Evolutionary conservation across 331 rosid species (phyloP), one percentile per base, ranked within the genome.

Genomic region (Arachis monticola): DNA sequence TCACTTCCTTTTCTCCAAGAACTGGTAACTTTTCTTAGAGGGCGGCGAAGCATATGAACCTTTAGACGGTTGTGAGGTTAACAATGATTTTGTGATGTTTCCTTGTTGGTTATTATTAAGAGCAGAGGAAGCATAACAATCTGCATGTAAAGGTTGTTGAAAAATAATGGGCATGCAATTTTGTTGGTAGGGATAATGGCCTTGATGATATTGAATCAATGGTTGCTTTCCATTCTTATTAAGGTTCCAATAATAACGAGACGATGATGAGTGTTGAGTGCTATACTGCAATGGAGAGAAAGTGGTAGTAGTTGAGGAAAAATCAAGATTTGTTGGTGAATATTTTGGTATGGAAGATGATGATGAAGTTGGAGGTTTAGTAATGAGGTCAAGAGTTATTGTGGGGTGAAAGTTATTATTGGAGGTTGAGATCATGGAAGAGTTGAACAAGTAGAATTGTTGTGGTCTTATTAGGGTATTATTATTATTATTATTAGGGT

Each of bases 311-410:
- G 61, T 69, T 2, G 80, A 79, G 30, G 88, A 10, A 47, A 14
- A 51, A 47, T 10, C 8, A 67, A 47, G 61, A 45, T 35, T n/a
- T 41, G 83, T 71, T 46, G 88, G 65, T 55, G 57, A 80, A 66
- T 61, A 68, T 32, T 79, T 60, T 7, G 80, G 66, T 8, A 30
- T 56, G 57, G 73, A 38, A 40, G 79, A 60, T 11, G 72, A 68
- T 51, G 76, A 35, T 58, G 81, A 78, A 63, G 79, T 13, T 53
- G 59, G 74, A 47, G 46, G 66, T 5, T 55, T n/a, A 4, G 92
- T 82, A 35, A 35, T 35, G 11, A 87, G 87, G 60, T 89, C 92
- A 10, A 89, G 87, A 55, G 88, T 89, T 60, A 89, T 57, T 27
- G 90, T 89, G 46, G 90, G 88, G 83, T 89, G 92, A 61, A 84